phyloP scores from a whole-genome alignment of 768 basidiomycete species.

The Baorangia bicolor region DNA sequence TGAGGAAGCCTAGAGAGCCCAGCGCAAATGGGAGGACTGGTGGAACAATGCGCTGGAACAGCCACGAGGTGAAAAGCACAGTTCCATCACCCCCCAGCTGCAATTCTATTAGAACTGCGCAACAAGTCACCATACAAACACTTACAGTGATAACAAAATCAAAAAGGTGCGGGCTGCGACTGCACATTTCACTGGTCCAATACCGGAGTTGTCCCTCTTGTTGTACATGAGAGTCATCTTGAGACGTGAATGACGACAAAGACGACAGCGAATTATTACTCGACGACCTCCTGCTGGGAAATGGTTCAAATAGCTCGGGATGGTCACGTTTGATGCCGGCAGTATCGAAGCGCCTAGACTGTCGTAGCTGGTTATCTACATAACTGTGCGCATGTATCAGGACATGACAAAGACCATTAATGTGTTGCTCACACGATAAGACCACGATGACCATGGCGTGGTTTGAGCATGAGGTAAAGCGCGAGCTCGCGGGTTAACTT shows the following conservation, averaged over 20 bases:
- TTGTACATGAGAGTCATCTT: conserved; percentile 36
- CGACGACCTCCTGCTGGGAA: conserved; percentile 73
- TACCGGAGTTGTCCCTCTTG: conserved; percentile 93
- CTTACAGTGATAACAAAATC: conserved; percentile 97
- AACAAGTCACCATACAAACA: background rate
- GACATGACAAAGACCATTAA: conserved; percentile 3
- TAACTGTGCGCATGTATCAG: conserved; percentile 53
- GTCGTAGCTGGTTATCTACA: conserved; percentile 87
- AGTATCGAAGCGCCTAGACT: conserved; percentile 92
- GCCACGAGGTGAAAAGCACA: conserved; percentile 97
- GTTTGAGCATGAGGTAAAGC: conserved; percentile 91
- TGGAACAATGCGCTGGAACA: conserved; percentile 98
- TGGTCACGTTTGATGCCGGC: conserved; percentile 82
- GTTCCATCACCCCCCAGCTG: conserved; percentile 99
- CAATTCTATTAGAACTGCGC: conserved; percentile 10
- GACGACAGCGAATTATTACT: conserved; percentile 63
- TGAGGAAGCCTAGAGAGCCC: conserved; percentile 96
- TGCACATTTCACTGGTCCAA: conserved; percentile 98
- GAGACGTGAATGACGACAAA: conserved; percentile 42
- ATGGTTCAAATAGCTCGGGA: conserved; percentile 83
- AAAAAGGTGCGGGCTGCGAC: conserved; percentile 84
- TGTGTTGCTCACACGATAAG: conserved; percentile 71
- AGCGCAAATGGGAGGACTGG: conserved; percentile 97
- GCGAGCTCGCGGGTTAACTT: conserved; percentile 92
- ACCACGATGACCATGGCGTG: conserved; percentile 65